phyloP scores from a whole-genome alignment of 208 protist species.

The Phytomonas sp. region DNA sequence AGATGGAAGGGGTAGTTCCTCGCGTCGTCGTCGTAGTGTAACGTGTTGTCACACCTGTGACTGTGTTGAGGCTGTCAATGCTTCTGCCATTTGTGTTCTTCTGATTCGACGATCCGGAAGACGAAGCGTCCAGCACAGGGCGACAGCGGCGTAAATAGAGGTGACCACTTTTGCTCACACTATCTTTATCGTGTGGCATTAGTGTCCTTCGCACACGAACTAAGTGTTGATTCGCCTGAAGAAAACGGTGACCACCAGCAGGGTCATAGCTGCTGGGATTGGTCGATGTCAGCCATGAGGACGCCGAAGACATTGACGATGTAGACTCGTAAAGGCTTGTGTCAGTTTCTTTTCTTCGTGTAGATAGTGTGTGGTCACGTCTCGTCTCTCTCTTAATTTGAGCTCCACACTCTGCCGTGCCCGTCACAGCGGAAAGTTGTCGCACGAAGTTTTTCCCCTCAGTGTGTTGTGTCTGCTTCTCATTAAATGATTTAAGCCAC shows the following conservation, averaged over 20 bases:
- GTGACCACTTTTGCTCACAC: background rate
- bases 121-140: background rate
- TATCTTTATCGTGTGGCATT: background rate
- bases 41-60: background rate
- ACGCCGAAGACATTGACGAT: constrained; percentile 6
- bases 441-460: constrained; percentile 15
- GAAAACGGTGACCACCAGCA: constrained; percentile 27
- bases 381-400: background rate
- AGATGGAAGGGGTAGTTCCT: background rate
- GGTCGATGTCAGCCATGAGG: constrained; percentile 34
- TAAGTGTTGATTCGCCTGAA: constrained; percentile 9
- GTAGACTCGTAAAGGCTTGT: background rate
- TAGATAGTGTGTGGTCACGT: background rate
- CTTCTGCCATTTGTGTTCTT: background rate
- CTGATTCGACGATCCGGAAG: background rate
- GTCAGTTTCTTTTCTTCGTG: background rate
- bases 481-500: constrained; percentile 44
- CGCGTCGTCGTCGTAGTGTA: background rate
- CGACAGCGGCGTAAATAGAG: background rate
- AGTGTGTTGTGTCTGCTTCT: constrained; percentile 9
- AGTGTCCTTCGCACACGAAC: background rate
- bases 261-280: constrained; percentile 33
- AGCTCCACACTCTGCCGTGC: background rate
- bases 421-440: constrained; percentile 15
- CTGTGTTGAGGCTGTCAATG: background rate